phyloP scores from a whole-genome alignment of 495 filamentous ascomycete species.

The Aspergillus nanangensis region DNA sequence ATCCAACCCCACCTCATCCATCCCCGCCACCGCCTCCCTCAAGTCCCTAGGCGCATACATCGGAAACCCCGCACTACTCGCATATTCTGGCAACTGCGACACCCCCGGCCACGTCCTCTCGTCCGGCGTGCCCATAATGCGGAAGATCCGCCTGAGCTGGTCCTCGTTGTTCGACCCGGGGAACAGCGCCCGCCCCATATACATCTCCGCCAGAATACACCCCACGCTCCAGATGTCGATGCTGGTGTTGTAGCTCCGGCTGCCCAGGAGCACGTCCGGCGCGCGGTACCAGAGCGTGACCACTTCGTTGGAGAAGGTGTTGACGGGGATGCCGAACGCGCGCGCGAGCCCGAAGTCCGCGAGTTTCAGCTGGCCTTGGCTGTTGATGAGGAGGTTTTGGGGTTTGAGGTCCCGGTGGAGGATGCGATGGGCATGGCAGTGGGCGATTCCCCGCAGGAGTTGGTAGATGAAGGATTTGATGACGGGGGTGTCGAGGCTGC shows the following conservation, averaged over 20 bases:
- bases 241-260: slow-evolving; percentile 88
- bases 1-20: slow-evolving; percentile 80
- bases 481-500: slow-evolving; percentile 66
- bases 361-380: slow-evolving; percentile 81
- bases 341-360: slow-evolving; percentile 88
- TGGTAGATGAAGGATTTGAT: slow-evolving; percentile 98
- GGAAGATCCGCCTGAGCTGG: slow-evolving; percentile 90
- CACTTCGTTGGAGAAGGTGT: slow-evolving; percentile 96
- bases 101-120: slow-evolving; percentile 91
- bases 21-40: slow-evolving; percentile 74
- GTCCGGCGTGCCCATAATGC: slow-evolving; percentile 91
- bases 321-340: slow-evolving; percentile 93
- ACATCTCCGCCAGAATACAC: slow-evolving; percentile 99
- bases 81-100: slow-evolving; percentile 86
- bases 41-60: slow-evolving; percentile 92
- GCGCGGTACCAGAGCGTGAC: slow-evolving; percentile 96
- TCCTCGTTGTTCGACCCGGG: slow-evolving; percentile 95
- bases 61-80: slow-evolving; percentile 70
- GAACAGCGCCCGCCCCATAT: slow-evolving; percentile 85
- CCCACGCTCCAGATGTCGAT: slow-evolving; percentile 99
- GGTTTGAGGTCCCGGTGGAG: slow-evolving; percentile 92
- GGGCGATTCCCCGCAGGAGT: slow-evolving; percentile 85
- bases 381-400: slow-evolving; percentile 91
- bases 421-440: slow-evolving; percentile 93
- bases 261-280: slow-evolving; percentile 86